Conservation (phyloP, 2,329 filamentous ascomycete species). For the Fusarium setosum region DNA sequence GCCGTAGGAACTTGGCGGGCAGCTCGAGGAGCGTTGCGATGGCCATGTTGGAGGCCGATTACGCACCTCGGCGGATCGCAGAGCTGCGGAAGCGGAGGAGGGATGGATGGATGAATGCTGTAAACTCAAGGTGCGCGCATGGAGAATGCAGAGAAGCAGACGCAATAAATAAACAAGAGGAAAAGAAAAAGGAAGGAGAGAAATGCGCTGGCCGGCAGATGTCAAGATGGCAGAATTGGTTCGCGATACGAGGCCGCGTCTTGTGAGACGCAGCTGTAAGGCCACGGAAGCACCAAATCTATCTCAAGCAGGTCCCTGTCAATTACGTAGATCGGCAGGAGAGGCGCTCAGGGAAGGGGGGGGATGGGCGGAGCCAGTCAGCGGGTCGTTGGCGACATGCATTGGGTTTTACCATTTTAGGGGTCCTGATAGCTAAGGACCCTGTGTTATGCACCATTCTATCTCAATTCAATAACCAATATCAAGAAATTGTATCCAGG, state of each 20-base stretch:
- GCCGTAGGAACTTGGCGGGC: constrained; percentile 48
- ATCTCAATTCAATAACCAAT: no score
- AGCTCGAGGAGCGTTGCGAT: constrained; percentile 41
- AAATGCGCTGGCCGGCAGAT: constrained; percentile 13
- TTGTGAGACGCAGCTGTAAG: constrained; percentile 9
- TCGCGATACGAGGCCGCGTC: constrained; percentile 14
- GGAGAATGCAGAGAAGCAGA: neutral
- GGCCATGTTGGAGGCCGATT: constrained; percentile 20
- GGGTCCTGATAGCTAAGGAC: no score
- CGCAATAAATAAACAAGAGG: neutral
- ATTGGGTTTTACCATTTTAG: constrained; percentile 2
- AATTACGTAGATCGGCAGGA: constrained; percentile 39
- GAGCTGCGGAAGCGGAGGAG: constrained; percentile 11
- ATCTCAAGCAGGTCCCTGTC: constrained; percentile 26
- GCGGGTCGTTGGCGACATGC: constrained; percentile 4
- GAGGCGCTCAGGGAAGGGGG: constrained; percentile 10
- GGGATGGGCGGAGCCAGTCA: constrained; percentile 16
- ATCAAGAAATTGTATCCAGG: no score
- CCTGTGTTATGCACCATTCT: no score
- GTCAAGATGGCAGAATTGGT: neutral
- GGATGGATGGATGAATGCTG: neutral
- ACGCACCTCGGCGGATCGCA: constrained; percentile 19
- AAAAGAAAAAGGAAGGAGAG: neutral
- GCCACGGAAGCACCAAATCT: constrained; percentile 34
- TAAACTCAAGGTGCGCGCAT: constrained; percentile 13